These are phyloP conservation scores for Salix purpurea DNA, from an alignment of 345 rosid genomes.

Conservation along the genomic window DNA sequence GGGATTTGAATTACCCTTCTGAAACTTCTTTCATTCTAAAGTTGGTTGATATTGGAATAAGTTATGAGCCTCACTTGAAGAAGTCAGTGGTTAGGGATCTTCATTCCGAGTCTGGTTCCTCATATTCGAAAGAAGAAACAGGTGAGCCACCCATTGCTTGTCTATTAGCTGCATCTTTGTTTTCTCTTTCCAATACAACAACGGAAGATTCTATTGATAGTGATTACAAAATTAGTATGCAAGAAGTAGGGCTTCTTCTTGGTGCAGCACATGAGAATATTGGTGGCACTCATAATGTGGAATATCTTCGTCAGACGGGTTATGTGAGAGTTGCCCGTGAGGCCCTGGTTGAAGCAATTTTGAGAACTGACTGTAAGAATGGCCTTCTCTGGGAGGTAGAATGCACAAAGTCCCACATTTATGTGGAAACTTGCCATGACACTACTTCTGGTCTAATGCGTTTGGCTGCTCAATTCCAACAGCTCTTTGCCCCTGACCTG, in stretches of 20 bases:
- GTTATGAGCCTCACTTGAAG: conserved; percentile 72
- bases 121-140: conserved; percentile 31
- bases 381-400: conserved; percentile 76
- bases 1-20: conserved; percentile 31
- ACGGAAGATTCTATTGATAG: conserved; percentile 35
- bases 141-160: conserved; percentile 54
- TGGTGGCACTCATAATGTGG: conserved; percentile 48
- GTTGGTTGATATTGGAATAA: conserved; percentile 79
- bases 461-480: conserved; percentile 76
- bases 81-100: conserved; percentile 19
- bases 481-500: conserved; percentile 78
- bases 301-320: conserved; percentile 61
- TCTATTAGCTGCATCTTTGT: conserved; percentile 83
- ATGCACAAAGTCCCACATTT: conserved; percentile 61
- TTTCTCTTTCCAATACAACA: conserved; percentile 46
- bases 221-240: conserved; percentile 58
- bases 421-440: conserved; percentile 79
- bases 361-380: conserved; percentile 51
- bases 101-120: conserved; percentile 21
- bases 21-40: conserved; percentile 59
- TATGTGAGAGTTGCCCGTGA: conserved; percentile 76
- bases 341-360: conserved; percentile 58
- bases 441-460: conserved; percentile 70
- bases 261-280: conserved; percentile 47
- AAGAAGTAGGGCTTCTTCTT: conserved; percentile 87